Percentiles rank a stretch among this genome's conserved stretches.
Conservation (phyloP, 148 eudicot genomes). For the Persicaria maculosa region DNA sequence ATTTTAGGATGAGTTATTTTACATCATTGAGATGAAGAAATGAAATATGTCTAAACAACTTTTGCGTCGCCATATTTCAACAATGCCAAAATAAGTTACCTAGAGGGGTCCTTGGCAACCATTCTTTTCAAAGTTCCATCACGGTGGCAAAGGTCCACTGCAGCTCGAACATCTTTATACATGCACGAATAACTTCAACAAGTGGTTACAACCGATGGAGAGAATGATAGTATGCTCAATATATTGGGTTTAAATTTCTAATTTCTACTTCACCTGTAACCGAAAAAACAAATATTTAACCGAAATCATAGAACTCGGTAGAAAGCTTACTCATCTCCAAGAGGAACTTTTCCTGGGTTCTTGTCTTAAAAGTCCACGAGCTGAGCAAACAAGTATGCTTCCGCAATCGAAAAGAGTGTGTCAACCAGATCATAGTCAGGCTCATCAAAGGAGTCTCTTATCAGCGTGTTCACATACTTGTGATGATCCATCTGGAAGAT, state of each 20-base stretch:
- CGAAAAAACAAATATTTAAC: too few relatives aligned
- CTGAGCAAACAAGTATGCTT: constrained; percentile 91
- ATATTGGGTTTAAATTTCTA: too few relatives aligned
- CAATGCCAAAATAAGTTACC: constrained; percentile 26
- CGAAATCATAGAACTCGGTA: too few relatives aligned
- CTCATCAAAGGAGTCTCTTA: too few relatives aligned
- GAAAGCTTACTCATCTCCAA: too few relatives aligned
- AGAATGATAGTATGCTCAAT: too few relatives aligned
- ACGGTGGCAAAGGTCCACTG: constrained; percentile 92
- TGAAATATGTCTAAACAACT: not conserved
- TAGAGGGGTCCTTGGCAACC: constrained; percentile 91
- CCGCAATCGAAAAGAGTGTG: constrained; percentile 90
- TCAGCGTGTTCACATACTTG: too few relatives aligned
- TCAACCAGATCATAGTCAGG: too few relatives aligned
- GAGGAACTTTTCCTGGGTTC: too few relatives aligned
- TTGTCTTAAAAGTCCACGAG: constrained; percentile 91
- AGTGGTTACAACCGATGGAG: too few relatives aligned
- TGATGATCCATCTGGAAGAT: constrained; percentile 85
- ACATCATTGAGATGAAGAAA: not conserved
- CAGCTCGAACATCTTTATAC: constrained; percentile 96
- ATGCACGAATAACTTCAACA: too few relatives aligned
- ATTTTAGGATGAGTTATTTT: not conserved
- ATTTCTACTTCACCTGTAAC: too few relatives aligned
- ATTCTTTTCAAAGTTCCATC: constrained; percentile 26
- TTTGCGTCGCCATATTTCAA: not conserved